A percentile compares a stretch with the other conserved stretches of the same genome.
Conservation (phyloP, 352 stramenopile genomes). For the Phytophthora kernoviae region DNA sequence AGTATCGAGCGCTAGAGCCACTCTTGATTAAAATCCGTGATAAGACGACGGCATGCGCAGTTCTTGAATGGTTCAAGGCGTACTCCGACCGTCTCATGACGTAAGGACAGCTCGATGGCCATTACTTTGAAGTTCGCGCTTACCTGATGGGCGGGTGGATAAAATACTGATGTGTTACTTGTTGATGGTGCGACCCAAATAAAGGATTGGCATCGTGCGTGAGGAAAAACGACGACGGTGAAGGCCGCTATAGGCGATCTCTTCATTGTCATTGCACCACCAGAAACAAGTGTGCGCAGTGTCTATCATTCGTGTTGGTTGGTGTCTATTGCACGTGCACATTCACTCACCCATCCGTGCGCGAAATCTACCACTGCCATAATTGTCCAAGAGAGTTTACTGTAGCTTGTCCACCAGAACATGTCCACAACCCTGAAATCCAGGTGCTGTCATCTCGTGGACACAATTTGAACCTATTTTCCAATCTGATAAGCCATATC, state of each 20-base stretch:
- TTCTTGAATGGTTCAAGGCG: constrained; percentile 82
- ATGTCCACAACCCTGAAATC: no score
- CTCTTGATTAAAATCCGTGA: constrained; percentile 75
- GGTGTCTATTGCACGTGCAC: constrained; percentile 89
- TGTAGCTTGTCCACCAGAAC: not conserved
- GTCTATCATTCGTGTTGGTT: constrained; percentile 94
- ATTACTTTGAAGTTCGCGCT: no score
- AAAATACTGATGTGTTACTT: no score
- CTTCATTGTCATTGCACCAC: constrained; percentile 47
- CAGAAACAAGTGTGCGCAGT: constrained; percentile 84
- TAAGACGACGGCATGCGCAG: constrained; percentile 57
- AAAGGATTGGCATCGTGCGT: constrained; percentile 66
- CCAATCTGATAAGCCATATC: not conserved
- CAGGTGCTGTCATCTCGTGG: no score
- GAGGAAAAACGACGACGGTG: constrained; percentile 46
- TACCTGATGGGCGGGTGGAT: no score
- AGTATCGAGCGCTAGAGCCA: constrained; percentile 58
- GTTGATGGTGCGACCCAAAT: no score
- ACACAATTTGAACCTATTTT: no score
- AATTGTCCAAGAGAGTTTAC: not conserved
- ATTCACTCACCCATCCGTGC: constrained; percentile 29
- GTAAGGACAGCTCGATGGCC: constrained; percentile 36
- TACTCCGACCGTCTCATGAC: constrained; percentile 78
- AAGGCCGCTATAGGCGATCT: constrained; percentile 63
- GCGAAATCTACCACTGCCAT: no score